A percentile compares a stretch with the other conserved stretches of the same genome.
phyloP scores from a whole-genome alignment of 2,329 filamentous ascomycete genomes.

The Arthrocladium fulminans region DNA sequence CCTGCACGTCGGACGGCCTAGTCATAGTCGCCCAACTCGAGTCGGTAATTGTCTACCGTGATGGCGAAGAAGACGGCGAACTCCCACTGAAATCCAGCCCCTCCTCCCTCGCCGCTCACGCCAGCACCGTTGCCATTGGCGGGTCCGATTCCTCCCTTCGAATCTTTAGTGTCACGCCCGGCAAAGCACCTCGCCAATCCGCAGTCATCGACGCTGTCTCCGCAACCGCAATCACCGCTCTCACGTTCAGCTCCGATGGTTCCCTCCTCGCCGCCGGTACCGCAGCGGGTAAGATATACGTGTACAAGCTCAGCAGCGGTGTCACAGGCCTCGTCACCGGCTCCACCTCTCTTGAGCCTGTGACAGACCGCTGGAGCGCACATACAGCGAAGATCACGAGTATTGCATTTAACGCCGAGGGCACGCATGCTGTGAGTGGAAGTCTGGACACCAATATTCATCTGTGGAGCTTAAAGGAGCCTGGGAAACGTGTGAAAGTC shows the following conservation, averaged over 20 bases:
- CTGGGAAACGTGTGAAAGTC: conserved; percentile 74
- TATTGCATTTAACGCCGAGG: conserved; percentile 68
- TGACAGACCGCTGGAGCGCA: conserved; percentile 66
- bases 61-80: conserved; percentile 51
- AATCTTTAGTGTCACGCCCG: conserved; percentile 56
- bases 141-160: conserved; percentile 64
- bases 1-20: conserved; percentile 43
- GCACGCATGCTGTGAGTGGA: conserved; percentile 72
- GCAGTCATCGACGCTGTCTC: conserved; percentile 53
- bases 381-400: conserved; percentile 60
- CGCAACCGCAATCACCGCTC: conserved; percentile 62
- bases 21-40: conserved; percentile 53
- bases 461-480: conserved; percentile 78
- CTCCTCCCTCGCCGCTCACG: conserved; percentile 62
- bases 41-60: conserved; percentile 49
- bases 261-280: conserved; percentile 72
- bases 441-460: conserved; percentile 85
- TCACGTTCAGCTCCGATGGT: conserved; percentile 78
- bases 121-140: conserved; percentile 64
- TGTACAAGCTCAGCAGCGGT: conserved; percentile 60
- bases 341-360: conserved; percentile 42
- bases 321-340: conserved; percentile 19
- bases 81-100: conserved; percentile 56
- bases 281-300: conserved; percentile 75
- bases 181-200: conserved; percentile 48